Evolutionary conservation across 108 stramenopile species (phyloP), one percentile per base, ranked within the genome.

Genomic region (Phaeodactylum tricornutum): DNA sequence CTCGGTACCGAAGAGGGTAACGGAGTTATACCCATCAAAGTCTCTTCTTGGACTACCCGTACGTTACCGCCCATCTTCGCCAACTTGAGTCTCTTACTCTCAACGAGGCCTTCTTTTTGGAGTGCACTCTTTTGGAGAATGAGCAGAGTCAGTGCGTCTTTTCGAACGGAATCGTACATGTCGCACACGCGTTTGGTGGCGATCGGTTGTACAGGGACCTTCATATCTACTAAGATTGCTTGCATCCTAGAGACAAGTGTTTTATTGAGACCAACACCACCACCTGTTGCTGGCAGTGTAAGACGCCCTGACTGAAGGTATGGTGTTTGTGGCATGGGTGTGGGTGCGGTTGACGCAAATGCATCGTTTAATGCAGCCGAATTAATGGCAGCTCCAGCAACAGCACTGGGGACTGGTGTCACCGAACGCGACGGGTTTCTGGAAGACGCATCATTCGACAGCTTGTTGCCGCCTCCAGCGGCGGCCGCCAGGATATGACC

Each of bases 141-240:
- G 24, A 93, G 43, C 32, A 89, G 60, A 9, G 72, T 85, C 45
- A 93, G 46, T 23, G 76, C 66, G 58, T 81, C 81, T 52, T 86
- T 82, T 20, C 92, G 63, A 14, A 93, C 85, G 6, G 55, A 38
- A 55, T 93, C 92, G 52, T 87, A 89, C 52, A 87, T 44, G 60
- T 93, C 92, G 33, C 84, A 83, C n/a, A 78, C 77, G 29, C 77
- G 57, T 60, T 89, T 93, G 14, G 92, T 93, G 0, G 87, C 75
- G 7, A 72, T 27, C 12, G 81, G 81, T 31, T 69, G 56, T 14
- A 61, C 28, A 3, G 79, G 71, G 3, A 93, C 59, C 12, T 77
- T 69, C 34, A 89, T 40, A 53, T 93, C 85, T 4, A 47, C 32
- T 32, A 93, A 55, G 16, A 84, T 57, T 25, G 64, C 54, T 33